Conservation (phyloP, 768 basidiomycete genomes). For the Boletus edulis region DNA sequence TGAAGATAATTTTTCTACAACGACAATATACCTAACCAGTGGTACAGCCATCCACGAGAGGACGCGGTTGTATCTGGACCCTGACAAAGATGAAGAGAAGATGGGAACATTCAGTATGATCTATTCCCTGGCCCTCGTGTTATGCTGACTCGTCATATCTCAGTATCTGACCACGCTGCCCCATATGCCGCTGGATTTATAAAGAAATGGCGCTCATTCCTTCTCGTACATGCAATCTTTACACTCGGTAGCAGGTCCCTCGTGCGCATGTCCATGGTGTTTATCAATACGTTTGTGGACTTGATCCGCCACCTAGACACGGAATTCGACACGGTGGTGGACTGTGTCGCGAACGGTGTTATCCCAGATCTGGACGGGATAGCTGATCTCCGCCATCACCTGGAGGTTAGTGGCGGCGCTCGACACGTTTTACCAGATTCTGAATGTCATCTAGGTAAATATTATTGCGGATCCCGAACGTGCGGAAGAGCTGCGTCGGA, state of each 20-base stretch:
- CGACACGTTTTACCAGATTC: background rate
- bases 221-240: conserved; percentile 11
- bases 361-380: background rate
- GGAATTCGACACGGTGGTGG: background rate
- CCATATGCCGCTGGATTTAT: conserved; percentile 4
- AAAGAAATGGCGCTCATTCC: conserved; percentile 11
- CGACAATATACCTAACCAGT: background rate
- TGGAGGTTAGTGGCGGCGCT: background rate
- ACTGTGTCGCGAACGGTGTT: background rate
- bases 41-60: background rate
- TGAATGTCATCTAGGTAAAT: background rate
- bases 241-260: conserved; percentile 2
- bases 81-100: conserved; percentile 5
- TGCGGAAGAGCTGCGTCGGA: conserved; percentile 7
- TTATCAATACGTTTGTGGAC: background rate
- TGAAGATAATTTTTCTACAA: background rate
- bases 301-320: background rate
- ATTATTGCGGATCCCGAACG: conserved; percentile 4
- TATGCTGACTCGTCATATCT: background rate
- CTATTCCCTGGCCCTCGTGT: too few relatives aligned
- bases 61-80: background rate
- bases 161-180: conserved; percentile 8
- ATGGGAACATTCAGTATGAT: conserved; percentile 10
- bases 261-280: background rate
- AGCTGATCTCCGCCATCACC: conserved; percentile 1